Conservation (phyloP, 2,329 filamentous ascomycete species). For the Cryphonectria nitschkei region DNA sequence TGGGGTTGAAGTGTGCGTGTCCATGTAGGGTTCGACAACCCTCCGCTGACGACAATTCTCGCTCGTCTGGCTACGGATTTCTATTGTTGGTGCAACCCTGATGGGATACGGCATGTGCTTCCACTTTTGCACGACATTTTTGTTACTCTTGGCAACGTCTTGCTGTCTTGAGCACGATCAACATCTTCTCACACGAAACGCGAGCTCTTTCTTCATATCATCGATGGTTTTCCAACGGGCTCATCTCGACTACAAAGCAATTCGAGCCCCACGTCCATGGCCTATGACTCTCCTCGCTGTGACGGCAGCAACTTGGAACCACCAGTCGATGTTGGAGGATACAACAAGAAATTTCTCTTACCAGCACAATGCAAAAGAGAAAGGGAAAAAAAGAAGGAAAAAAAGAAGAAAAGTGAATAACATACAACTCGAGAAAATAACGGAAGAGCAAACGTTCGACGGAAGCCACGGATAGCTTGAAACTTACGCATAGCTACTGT, state of each 20-base stretch:
- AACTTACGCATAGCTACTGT: neutral
- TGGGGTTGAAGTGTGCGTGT: neutral
- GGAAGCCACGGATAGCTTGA: neutral
- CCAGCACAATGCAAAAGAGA: neutral
- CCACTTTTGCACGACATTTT: slow-evolving; percentile 13
- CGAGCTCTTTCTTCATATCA: neutral
- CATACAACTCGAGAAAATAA: neutral
- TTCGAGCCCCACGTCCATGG: neutral
- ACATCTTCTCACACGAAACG: neutral
- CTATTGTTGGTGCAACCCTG: neutral
- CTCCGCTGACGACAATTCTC: slow-evolving; percentile 4
- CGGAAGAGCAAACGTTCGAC: neutral
- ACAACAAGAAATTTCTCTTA: neutral
- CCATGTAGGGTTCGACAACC: slow-evolving; percentile 11
- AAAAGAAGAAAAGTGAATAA: neutral
- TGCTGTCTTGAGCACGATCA: slow-evolving; percentile 12
- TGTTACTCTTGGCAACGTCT: slow-evolving; percentile 16
- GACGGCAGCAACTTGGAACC: neutral
- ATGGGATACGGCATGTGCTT: slow-evolving; percentile 4
- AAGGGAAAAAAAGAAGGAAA: neutral
- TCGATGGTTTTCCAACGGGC: neutral
- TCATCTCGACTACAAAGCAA: neutral
- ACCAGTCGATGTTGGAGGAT: neutral
- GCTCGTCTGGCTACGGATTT: neutral
- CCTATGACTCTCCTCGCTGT: neutral